Percentiles rank a stretch among this genome's conserved stretches.
These are phyloP conservation scores for Penicillium sp. DNA, from an alignment of 2,329 filamentous ascomycete species.

Conservation along the genomic window DNA sequence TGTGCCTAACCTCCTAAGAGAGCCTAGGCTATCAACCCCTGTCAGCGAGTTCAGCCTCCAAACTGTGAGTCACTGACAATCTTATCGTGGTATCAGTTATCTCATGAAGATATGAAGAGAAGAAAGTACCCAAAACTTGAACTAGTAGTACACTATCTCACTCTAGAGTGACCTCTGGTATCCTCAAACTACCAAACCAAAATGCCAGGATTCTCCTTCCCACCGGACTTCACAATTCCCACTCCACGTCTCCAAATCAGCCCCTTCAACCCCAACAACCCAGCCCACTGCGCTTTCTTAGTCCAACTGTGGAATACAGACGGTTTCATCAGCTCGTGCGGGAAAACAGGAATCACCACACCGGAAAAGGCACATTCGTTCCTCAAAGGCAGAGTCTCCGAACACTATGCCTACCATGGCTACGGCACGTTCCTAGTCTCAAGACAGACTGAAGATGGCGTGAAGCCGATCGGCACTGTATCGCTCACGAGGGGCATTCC, in stretches of 20 bases:
- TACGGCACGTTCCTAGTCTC: constrained; percentile 12
- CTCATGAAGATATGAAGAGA: neutral
- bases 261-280: constrained; percentile 11
- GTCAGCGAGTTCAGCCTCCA: neutral
- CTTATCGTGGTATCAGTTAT: neutral
- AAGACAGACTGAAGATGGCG: neutral
- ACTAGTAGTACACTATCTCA: neutral
- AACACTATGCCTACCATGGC: constrained; percentile 8
- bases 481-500: constrained; percentile 18
- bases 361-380: constrained; percentile 11
- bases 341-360: constrained; percentile 9
- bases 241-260: constrained; percentile 17
- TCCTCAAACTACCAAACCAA: neutral
- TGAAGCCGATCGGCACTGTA: constrained; percentile 13
- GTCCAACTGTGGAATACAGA: constrained; percentile 19
- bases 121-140: no score
- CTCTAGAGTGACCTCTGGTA: neutral
- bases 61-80: neutral
- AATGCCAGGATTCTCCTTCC: constrained; percentile 7
- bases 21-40: neutral
- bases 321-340: constrained; percentile 11
- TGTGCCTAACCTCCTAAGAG: neutral
- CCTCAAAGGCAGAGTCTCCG: constrained; percentile 1
- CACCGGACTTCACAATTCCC: constrained; percentile 5
- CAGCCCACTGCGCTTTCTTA: constrained; percentile 14